phyloP scores from a whole-genome alignment of 1,139 yeast species.

The Debaryomyces robertsiae region DNA sequence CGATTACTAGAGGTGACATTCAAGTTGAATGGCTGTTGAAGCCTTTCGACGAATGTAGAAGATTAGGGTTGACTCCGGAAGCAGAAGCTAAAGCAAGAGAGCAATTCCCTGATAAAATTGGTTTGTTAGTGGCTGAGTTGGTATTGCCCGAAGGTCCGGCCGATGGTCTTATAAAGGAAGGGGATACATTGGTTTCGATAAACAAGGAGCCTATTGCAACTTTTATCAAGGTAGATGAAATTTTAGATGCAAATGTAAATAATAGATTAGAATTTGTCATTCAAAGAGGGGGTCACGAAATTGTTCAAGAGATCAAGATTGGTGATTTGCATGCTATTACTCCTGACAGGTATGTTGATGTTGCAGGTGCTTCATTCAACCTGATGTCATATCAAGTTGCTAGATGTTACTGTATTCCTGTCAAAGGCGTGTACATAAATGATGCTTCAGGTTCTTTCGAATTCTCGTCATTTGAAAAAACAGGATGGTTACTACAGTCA shows the following conservation, averaged over 20 bases:
- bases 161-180: constrained; percentile 72
- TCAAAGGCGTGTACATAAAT: constrained; percentile 78
- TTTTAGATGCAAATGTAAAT: constrained; percentile 73
- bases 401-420: constrained; percentile 79
- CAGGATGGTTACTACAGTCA: constrained; percentile 74
- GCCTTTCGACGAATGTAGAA: constrained; percentile 88
- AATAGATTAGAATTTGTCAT: constrained; percentile 57
- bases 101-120: constrained; percentile 73
- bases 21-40: constrained; percentile 88
- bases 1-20: constrained; percentile 78
- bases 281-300: constrained; percentile 72
- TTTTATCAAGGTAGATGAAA: constrained; percentile 81
- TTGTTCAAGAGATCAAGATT: constrained; percentile 54
- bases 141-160: constrained; percentile 90
- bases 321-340: constrained; percentile 82
- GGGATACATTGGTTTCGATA: constrained; percentile 79
- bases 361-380: constrained; percentile 86
- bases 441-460: constrained; percentile 80
- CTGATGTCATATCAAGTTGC: constrained; percentile 88
- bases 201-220: constrained; percentile 67
- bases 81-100: constrained; percentile 72
- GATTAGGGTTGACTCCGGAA: constrained; percentile 78
- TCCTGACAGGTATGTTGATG: constrained; percentile 78
- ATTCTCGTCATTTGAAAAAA: constrained; percentile 57
- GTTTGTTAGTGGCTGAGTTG: constrained; percentile 81